A percentile compares a stretch with the other conserved stretches of the same genome.
These are phyloP conservation scores for Penicillium crystallinum DNA, from an alignment of 495 filamentous ascomycete species.

Conservation along the genomic window DNA sequence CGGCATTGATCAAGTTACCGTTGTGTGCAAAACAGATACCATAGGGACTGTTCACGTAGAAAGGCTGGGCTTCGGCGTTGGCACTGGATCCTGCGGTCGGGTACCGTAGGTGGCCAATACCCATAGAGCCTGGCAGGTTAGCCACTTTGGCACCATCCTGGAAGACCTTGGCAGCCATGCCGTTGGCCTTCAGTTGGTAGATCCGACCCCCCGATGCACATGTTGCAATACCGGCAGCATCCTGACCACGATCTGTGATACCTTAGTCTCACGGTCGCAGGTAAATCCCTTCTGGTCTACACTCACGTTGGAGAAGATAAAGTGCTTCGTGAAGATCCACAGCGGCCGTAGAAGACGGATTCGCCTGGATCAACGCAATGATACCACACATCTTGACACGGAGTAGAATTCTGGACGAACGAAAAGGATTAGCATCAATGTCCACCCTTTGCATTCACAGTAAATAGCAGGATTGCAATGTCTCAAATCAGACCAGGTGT, in stretches of 20 bases:
- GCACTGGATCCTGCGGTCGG: slow-evolving; percentile 86
- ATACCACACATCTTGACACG: slow-evolving; percentile 74
- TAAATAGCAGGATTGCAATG: slow-evolving; percentile 12
- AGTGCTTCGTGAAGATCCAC: slow-evolving; percentile 84
- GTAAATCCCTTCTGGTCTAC: not conserved
- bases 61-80: slow-evolving; percentile 57
- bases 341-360: slow-evolving; percentile 58
- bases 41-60: slow-evolving; percentile 91
- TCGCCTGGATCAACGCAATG: slow-evolving; percentile 72
- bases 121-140: slow-evolving; percentile 86
- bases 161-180: slow-evolving; percentile 87
- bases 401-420: slow-evolving; percentile 10
- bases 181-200: slow-evolving; percentile 88
- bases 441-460: slow-evolving; percentile 2
- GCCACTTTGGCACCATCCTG: slow-evolving; percentile 65
- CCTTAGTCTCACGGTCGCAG: slow-evolving; percentile 13
- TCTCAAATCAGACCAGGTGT: slow-evolving; percentile 35
- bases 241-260: slow-evolving; percentile 63
- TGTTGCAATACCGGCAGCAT: slow-evolving; percentile 82
- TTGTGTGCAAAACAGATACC: slow-evolving; percentile 70
- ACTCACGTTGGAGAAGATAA: slow-evolving; percentile 73
- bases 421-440: not conserved
- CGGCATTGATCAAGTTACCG: slow-evolving; percentile 94
- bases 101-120: slow-evolving; percentile 83
- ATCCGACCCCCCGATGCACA: slow-evolving; percentile 75